These are phyloP conservation scores for Spinacia oleracea DNA, from an alignment of 179 eudicot species.

Conservation along the genomic window DNA sequence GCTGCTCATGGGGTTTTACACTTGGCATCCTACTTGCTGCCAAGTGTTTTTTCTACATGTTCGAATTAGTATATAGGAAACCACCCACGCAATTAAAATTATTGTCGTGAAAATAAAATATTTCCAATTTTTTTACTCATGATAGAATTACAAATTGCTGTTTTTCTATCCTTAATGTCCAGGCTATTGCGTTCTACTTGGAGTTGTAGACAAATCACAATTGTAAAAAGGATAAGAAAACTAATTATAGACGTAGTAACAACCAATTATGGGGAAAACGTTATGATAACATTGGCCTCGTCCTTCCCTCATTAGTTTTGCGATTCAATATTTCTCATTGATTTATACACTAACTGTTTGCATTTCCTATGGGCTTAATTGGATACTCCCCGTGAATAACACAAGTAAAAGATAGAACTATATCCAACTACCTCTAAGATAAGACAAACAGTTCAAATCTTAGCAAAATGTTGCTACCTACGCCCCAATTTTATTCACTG, in stretches of 20 bases:
- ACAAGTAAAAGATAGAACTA: too few relatives aligned
- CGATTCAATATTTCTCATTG: neutral
- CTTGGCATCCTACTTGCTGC: too few relatives aligned
- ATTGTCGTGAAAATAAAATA: neutral
- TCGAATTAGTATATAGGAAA: too few relatives aligned
- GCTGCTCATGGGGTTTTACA: too few relatives aligned
- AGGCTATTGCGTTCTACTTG: neutral
- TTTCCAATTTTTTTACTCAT: too few relatives aligned
- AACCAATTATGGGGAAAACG: neutral
- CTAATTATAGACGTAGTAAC: neutral
- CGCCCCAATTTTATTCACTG: too few relatives aligned
- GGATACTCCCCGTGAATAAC: too few relatives aligned
- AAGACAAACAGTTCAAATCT: too few relatives aligned
- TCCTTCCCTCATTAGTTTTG: neutral
- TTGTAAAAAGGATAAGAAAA: neutral
- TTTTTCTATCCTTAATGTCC: neutral
- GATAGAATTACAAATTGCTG: neutral
- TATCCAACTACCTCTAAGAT: too few relatives aligned
- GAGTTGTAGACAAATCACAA: neutral
- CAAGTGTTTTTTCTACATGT: too few relatives aligned
- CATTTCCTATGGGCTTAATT: neutral
- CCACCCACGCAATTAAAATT: neutral
- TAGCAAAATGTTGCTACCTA: too few relatives aligned
- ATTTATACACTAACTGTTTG: neutral
- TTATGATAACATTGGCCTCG: neutral